These are phyloP conservation scores for Suillus luteus DNA, from an alignment of 768 basidiomycete species.

Conservation along the genomic window DNA sequence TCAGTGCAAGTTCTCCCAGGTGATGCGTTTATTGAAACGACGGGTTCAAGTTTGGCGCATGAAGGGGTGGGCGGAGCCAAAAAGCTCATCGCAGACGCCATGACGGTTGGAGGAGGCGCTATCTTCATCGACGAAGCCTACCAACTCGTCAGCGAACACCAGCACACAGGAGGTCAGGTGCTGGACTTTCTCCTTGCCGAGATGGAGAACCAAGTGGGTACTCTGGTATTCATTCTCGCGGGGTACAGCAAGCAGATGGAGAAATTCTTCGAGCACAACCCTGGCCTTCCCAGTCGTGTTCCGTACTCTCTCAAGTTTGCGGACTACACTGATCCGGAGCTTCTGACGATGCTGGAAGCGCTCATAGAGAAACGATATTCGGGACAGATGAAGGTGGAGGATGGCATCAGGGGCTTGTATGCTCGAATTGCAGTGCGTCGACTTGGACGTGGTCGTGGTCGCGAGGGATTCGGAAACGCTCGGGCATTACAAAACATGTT, in stretches of 20 bases:
- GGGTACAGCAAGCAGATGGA: constrained; percentile 77
- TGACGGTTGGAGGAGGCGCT: constrained; percentile 59
- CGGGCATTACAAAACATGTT: constrained; percentile 58
- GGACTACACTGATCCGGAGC: constrained; percentile 61
- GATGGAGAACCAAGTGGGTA: constrained; percentile 71
- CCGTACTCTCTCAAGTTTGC: constrained; percentile 59
- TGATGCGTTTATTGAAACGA: constrained; percentile 58
- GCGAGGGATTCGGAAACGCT: constrained; percentile 67
- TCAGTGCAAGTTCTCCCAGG: constrained; percentile 58
- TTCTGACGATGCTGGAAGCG: constrained; percentile 55
- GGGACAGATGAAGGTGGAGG: constrained; percentile 56
- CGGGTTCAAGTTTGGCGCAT: constrained; percentile 57
- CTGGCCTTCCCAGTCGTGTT: constrained; percentile 68
- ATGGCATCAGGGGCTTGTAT: constrained; percentile 55
- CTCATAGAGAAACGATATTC: constrained; percentile 47
- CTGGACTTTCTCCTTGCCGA: constrained; percentile 72
- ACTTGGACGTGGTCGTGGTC: constrained; percentile 60
- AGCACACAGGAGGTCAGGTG: constrained; percentile 53
- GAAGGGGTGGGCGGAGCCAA: constrained; percentile 57
- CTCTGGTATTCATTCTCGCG: constrained; percentile 67
- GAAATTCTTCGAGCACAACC: constrained; percentile 76
- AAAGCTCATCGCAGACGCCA: constrained; percentile 47
- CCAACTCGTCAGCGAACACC: constrained; percentile 54
- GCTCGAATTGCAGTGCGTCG: constrained; percentile 58
- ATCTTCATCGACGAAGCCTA: constrained; percentile 77